Base-by-base conservation (phyloP, 441 rosid species). In the Raphanus hybrid region DNA sequence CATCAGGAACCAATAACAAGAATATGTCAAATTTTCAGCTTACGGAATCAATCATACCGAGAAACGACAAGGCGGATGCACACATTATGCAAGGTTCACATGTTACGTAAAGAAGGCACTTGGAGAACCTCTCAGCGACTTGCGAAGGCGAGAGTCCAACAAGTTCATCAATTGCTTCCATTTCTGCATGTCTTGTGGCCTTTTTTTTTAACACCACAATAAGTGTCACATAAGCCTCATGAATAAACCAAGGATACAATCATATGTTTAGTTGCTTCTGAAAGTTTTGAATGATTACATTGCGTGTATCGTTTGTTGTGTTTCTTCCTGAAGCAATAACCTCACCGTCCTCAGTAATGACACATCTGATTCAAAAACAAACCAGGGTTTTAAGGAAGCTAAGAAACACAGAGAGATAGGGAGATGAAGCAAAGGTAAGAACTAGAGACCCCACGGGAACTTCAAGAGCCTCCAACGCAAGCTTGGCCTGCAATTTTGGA, bases 31-130 rank as follows among this genome's bases (percentile, higher is more conserved):
- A 23, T 23, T 2, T 58, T 20, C 11, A 14, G 57, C 11, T 45
- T 10, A 5, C 65, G 71, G 63, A 16, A 5, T 32, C 43, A 75
- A 23, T 23, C 26, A 23, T 88, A 91, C 94, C 92, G 55, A 92
- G 85, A 81, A 88, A 84, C 3, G 97, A 90, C 77, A 91, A 84
- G 59, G 97, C 96, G 0, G 93, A 84, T 75, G 97, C 97, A 81
- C 98, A 94, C 96, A 94, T 94, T 57, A 91, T 92, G 79, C 98
- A 94, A 12, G 95, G 97, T 85, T 92, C 98, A 82, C 98, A 91
- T 67, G 97, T 87, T 64, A 92, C 97, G 64, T 88, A 94, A 70
- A 94, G 89, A 63, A 64, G 37, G 74, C 97, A 92, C 43, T 81
- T 78, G 4, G 93, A 89, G 80, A 94, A 88, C 5, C 76, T 87